Evolutionary conservation across 2,329 filamentous ascomycete species (phyloP).

Genomic region (Hypoxylon sp.): DNA sequence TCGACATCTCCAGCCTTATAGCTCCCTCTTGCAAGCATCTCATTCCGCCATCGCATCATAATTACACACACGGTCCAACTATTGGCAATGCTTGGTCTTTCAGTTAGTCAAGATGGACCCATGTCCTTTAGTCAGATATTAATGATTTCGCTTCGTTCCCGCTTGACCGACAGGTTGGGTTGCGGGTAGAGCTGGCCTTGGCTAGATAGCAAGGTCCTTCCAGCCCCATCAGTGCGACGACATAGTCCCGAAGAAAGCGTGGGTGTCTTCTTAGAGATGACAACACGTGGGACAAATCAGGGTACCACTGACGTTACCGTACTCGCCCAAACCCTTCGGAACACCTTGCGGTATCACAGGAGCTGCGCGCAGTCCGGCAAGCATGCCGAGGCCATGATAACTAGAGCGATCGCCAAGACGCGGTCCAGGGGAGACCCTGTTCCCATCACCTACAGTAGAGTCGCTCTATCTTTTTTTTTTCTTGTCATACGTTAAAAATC

Average conservation of each 20-base stretch:
- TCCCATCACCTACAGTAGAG: neutral
- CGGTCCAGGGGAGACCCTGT: conserved; percentile 23
- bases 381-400: conserved; percentile 33
- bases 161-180: conserved; percentile 17
- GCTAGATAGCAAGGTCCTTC: conserved; percentile 6
- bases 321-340: conserved; percentile 16
- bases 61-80: conserved; percentile 21
- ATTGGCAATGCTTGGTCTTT: conserved; percentile 7
- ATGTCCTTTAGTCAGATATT: conserved; percentile 23
- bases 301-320: conserved; percentile 9
- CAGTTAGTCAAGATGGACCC: conserved; percentile 36
- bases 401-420: conserved; percentile 36
- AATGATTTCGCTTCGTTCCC: conserved; percentile 2
- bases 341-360: conserved; percentile 20
- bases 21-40: conserved; percentile 29
- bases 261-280: neutral
- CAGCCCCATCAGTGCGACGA: conserved; percentile 15
- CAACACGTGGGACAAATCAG: conserved; percentile 8
- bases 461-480: neutral
- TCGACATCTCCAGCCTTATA: conserved; percentile 41
- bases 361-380: conserved; percentile 22
- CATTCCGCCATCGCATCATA: conserved; percentile 36
- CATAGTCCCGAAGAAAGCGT: conserved; percentile 9
- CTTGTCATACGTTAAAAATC: neutral
- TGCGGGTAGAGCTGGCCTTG: conserved; percentile 2